Base-by-base conservation (phyloP, 2,329 filamentous ascomycete species). In the Trichoderma simmonsii region DNA sequence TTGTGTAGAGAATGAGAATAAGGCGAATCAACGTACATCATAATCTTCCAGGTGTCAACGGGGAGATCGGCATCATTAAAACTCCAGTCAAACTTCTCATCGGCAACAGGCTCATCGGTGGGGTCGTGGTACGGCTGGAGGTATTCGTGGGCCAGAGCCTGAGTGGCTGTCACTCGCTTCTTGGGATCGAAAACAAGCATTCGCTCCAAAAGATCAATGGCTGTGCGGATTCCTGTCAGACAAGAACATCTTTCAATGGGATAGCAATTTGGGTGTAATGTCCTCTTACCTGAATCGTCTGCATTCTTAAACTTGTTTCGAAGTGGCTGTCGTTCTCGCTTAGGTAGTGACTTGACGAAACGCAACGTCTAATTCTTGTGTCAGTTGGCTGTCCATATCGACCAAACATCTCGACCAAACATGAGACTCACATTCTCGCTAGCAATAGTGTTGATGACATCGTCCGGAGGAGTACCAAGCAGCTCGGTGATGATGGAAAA, bases 11-110 rank as follows among this genome's bases (percentile, higher is more conserved):
- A 8, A 56, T 21, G 32, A 21, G 3, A 11, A 34, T 7, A n/a
- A 14, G 18, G 4, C 14, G 18, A 7, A 21, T 7, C 14, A 26
- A 82, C 92, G 80, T 87, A 97, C 96, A 99, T 99, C 96, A 98
- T 99, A 81, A 99, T 98, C 86, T 99, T 99, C 96, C 96, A 99
- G n/a, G 95, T 97, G 80, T 99, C 96, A 65, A 98, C 95, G 1
- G 96, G 95, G 71, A 99, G 86, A 80, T 99, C 96, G 62, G 95
- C 96, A 78, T 99, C 96, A 82, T 98, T 98, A 85, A 99, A 99
- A 69, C 95, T 98, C 96, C 96, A 99, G 81, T 99, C 96, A 78
- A 99, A 99, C 85, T 97, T 98, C 86, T 98, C 95, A 73, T 97
- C 93, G 26, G 96, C 93, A 18, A 94, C 91, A 1, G 96, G 96